These are phyloP conservation scores for Saccharum officinarum DNA, from an alignment of 176 grass and related monocot genomes.

Conservation along the genomic window DNA sequence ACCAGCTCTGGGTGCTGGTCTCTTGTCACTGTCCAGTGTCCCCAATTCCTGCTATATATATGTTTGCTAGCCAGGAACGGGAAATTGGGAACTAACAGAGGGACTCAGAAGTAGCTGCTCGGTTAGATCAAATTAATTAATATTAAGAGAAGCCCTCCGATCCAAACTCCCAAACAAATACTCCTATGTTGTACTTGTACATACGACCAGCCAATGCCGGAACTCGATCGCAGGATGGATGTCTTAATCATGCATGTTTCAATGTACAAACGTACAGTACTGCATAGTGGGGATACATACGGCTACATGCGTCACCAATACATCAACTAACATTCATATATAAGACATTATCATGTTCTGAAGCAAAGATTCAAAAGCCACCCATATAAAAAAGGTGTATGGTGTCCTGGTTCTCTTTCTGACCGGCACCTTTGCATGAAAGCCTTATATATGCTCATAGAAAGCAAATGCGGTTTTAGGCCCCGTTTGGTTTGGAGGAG, in stretches of 20 bases:
- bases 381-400: background rate
- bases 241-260: background rate
- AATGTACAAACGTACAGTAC: background rate
- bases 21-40: conserved; percentile 17
- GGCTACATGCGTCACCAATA: background rate
- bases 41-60: background rate
- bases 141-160: too few species aligned
- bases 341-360: background rate
- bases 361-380: background rate
- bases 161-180: background rate
- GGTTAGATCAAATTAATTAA: too few species aligned
- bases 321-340: too few species aligned
- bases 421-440: background rate
- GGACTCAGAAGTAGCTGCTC: too few species aligned
- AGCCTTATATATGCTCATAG: background rate
- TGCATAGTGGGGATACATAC: background rate
- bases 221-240: background rate
- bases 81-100: too few species aligned
- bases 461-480: background rate
- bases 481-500: too few species aligned
- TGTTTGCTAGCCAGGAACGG: background rate
- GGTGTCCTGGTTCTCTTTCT: background rate
- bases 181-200: background rate
- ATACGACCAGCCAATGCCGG: background rate
- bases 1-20: background rate